Base-by-base conservation (phyloP, 768 basidiomycete species). In the Pilatotrama ljubarskyi region DNA sequence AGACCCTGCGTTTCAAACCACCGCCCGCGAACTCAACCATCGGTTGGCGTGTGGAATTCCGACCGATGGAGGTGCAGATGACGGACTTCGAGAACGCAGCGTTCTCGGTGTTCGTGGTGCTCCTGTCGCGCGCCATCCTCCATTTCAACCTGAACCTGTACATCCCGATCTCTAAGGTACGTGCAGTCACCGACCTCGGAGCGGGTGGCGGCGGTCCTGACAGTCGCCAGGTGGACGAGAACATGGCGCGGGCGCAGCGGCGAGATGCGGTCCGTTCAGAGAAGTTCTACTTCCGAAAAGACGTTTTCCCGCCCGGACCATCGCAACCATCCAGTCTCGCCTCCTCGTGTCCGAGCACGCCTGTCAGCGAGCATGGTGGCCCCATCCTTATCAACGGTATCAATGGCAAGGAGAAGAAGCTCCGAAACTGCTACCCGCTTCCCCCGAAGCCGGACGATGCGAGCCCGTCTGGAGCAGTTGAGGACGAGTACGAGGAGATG, bases 81-180 rank as follows among this genome's bases (percentile, higher is more conserved):
- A 98, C 97, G 9, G 97, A 99, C 76, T 99, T 95, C 68, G 97
- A 98, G 77, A 99, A 99, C 71, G 97, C 97, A 1, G 95, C 97
- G 6, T 98, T 94, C 72, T 86, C 94, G 35, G 84, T 98, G 43
- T 98, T 99, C 75, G 83, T 96, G 51, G 95, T 98, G 14, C 84
- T 99, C 26, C 80, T 99, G 8, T 96, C 97, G 4, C 83, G 97
- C 40, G 95, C 95, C 1, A 97, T 99, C 64, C 80, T 99, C 57
- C 86, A 81, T 67, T 94, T 94, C 76, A 88, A 90, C 62, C 77
- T 98, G 54, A 98, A 98, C 73, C 90, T 98, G 61, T 99, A 99
- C 73, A 81, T 98, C 61, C 97, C 97, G 2, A 98, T 99, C 44
- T 97, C 95, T 1, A 95, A 97, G 84, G 96, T 90, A 58, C 49